These are phyloP conservation scores for Acer negundo DNA, from an alignment of 345 rosid species.

Conservation along the genomic window DNA sequence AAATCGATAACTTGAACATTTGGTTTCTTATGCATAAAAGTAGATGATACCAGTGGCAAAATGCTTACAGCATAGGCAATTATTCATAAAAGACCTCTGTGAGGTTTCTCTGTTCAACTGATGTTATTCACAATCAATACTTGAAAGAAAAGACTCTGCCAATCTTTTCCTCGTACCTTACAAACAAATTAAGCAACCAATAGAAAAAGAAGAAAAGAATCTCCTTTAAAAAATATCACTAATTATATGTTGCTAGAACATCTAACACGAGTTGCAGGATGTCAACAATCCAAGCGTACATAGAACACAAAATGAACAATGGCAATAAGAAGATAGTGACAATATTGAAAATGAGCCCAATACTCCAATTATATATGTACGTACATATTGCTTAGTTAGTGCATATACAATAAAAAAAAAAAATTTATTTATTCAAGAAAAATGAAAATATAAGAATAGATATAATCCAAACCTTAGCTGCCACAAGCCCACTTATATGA, in stretches of 20 bases:
- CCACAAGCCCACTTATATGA: conserved; percentile 91
- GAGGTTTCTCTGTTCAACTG: background rate
- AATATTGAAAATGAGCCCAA: background rate
- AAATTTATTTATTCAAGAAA: background rate
- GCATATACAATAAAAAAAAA: background rate
- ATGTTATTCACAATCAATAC: background rate
- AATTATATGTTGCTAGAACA: background rate
- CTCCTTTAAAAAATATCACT: background rate
- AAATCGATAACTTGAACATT: background rate
- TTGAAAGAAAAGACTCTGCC: background rate
- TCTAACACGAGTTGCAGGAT: too few species aligned
- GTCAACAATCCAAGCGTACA: background rate
- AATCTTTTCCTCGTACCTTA: background rate
- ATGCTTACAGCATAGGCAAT: background rate
- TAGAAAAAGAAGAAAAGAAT: background rate
- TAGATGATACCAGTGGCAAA: conserved; percentile 8
- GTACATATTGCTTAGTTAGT: background rate
- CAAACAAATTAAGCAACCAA: background rate
- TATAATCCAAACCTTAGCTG: conserved; percentile 70
- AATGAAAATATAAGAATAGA: background rate
- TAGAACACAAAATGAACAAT: too few species aligned
- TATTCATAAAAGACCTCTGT: too few species aligned
- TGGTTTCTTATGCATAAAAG: background rate
- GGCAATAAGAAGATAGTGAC: background rate
- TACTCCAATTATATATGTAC: background rate